Conservation (phyloP, 495 filamentous ascomycete genomes). For the Choiromyces venosus region DNA sequence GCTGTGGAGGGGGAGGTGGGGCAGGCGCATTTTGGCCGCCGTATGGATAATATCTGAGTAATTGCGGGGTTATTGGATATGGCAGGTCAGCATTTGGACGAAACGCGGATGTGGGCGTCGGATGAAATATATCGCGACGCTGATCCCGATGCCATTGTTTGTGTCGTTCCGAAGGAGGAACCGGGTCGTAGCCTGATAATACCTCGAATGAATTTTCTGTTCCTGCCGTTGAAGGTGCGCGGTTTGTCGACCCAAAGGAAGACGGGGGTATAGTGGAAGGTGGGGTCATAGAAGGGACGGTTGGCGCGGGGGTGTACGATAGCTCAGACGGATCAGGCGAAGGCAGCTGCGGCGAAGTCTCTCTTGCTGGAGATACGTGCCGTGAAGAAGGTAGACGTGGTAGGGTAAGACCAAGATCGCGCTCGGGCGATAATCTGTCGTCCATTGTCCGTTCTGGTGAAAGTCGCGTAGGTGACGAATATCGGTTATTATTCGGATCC, state of each 20-base stretch:
- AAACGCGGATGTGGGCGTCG: conserved; percentile 9
- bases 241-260: conserved; percentile 27
- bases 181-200: conserved; percentile 34
- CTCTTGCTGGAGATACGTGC: conserved; percentile 27
- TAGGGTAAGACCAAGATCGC: conserved; percentile 19
- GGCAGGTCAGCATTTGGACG: conserved; percentile 35
- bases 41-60: conserved; percentile 32
- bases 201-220: conserved; percentile 36
- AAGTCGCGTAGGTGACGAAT: conserved; percentile 22
- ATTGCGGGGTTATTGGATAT: conserved; percentile 32
- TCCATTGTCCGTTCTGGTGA: conserved; percentile 34
- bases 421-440: conserved; percentile 29
- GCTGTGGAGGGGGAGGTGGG: conserved; percentile 16
- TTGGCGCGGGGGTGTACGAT: conserved; percentile 30
- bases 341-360: conserved; percentile 9
- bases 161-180: conserved; percentile 28
- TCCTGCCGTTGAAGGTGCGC: conserved; percentile 32
- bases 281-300: conserved; percentile 18
- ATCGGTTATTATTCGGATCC: conserved; percentile 25
- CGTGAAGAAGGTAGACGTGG: conserved; percentile 28
- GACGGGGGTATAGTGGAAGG: conserved; percentile 30
- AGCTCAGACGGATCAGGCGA: conserved; percentile 31
- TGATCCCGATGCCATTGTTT: conserved; percentile 36
- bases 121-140: conserved; percentile 15
- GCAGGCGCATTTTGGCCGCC: conserved; percentile 15